A percentile compares a stretch with the other conserved stretches of the same genome.
Evolutionary conservation across 129 eudicot species (phyloP).

Genomic region (Mikania micrantha): DNA sequence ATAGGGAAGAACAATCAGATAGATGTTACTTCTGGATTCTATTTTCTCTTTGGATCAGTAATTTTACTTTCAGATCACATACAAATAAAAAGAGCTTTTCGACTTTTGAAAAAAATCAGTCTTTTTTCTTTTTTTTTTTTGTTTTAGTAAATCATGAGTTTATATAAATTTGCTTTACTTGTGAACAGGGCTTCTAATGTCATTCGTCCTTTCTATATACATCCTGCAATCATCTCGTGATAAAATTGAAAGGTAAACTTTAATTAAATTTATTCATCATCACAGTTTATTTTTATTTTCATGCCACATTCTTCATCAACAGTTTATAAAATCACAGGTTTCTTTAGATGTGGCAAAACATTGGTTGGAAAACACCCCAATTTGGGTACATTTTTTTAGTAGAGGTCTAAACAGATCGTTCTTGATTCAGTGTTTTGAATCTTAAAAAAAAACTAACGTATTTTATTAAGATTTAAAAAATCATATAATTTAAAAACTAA

Average conservation of each 20-base stretch:
- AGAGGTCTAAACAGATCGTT: background rate
- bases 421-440: background rate
- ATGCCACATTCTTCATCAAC: background rate
- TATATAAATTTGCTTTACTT: constrained; percentile 4
- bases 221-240: constrained; percentile 86
- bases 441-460: no score
- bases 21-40: constrained; percentile 90
- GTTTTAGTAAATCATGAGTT: background rate
- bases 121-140: background rate
- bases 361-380: no score
- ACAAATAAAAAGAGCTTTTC: background rate
- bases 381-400: no score
- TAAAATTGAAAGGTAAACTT: constrained; percentile 69
- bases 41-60: constrained; percentile 94
- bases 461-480: no score
- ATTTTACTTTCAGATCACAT: constrained; percentile 5
- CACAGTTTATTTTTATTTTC: background rate
- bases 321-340: no score
- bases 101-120: background rate
- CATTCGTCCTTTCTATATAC: constrained; percentile 69
- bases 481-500: no score
- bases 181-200: constrained; percentile 66
- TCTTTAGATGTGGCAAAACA: background rate
- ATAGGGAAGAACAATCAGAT: constrained; percentile 95
- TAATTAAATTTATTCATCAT: background rate